Evolutionary conservation across 2,329 filamentous ascomycete species (phyloP), one percentile per base, ranked within the genome.

Genomic region (Tetracladium maxilliforme): DNA sequence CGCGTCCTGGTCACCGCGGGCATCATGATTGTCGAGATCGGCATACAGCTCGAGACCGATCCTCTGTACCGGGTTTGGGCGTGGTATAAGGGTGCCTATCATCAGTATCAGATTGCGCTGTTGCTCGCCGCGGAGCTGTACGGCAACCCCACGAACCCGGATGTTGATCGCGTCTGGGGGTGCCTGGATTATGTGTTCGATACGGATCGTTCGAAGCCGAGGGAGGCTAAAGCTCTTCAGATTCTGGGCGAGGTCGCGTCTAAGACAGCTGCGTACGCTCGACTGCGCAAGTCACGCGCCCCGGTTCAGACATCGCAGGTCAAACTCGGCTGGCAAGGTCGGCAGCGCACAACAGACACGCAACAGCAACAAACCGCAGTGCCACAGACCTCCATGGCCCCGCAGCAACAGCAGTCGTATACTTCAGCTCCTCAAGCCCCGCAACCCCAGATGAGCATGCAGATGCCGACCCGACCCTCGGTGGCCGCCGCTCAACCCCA

Each of bases 181-280:
- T 76, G 71, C 37, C 52, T 82, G 14, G 75, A 84, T 41, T 83
- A 71, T 41, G 70, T 79, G 14, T 84, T 81, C 42, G 64, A 70
- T 25, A 51, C 73, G 15, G 61, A 75, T 16, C 42, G 56, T 5
- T 45, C 55, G 17, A 44, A 66, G 21, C 45, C 60, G 9, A 58
- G 59, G 4, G 54, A 60, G 11, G 54, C 66, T 21, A 82, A 82
- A 42, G 63, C 60, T 8, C 49, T 66, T 16, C 56, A 58, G 12
- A 62, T 84, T 2, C 49, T 83, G 16, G 54, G 54, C 7, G 73
- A 80, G 31, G 56, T 83, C 19, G 54, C 64, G 35, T 60, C 64
- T 19, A 70, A 73, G 35, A 68, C 67, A 16, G 56, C 61, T 10
- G 51, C 65, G 4, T 79, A 76, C 38, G 58, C 64, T 37, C 53